phyloP scores from a whole-genome alignment of 495 filamentous ascomycete species.

The Entonaema liquescens region DNA sequence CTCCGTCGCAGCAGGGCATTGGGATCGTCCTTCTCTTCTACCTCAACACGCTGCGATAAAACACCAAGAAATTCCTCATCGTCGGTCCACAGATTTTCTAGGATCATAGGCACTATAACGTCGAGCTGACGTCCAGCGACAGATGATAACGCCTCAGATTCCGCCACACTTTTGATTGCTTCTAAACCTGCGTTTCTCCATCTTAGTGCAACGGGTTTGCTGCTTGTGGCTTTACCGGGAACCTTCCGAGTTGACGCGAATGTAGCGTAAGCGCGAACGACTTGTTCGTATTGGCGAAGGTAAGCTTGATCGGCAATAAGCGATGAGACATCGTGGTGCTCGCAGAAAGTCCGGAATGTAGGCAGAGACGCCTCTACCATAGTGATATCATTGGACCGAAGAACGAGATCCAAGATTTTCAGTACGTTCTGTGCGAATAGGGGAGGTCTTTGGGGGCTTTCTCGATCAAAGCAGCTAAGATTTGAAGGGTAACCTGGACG shows the following conservation, averaged over 20 bases:
- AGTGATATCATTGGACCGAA: slow-evolving; percentile 81
- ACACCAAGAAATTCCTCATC: slow-evolving; percentile 71
- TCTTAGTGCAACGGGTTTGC: slow-evolving; percentile 78
- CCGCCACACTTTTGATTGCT: slow-evolving; percentile 79
- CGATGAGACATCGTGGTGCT: slow-evolving; percentile 78
- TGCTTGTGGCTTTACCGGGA: slow-evolving; percentile 61
- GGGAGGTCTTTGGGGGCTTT: slow-evolving; percentile 89
- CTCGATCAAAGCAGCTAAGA: slow-evolving; percentile 86
- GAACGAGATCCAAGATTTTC: slow-evolving; percentile 77
- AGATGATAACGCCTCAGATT: slow-evolving; percentile 77
- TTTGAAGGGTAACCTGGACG: slow-evolving; percentile 91
- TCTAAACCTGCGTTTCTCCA: slow-evolving; percentile 83
- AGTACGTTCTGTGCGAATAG: slow-evolving; percentile 84
- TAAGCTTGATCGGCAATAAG: slow-evolving; percentile 84
- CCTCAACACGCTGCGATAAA: slow-evolving; percentile 67
- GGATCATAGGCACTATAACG: slow-evolving; percentile 79
- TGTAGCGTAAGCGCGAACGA: slow-evolving; percentile 77
- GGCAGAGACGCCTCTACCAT: slow-evolving; percentile 87
- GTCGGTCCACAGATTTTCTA: slow-evolving; percentile 84
- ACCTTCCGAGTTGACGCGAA: slow-evolving; percentile 70
- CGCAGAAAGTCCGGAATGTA: slow-evolving; percentile 85
- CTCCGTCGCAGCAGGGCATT: slow-evolving; percentile 68
- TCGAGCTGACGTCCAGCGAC: slow-evolving; percentile 77
- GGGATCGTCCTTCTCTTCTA: slow-evolving; percentile 70
- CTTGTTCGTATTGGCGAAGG: slow-evolving; percentile 79